Percentiles rank a stretch among this genome's conserved stretches.
Evolutionary conservation across 2,329 filamentous ascomycete species (phyloP).

Genomic region (Beauveria sp.): DNA sequence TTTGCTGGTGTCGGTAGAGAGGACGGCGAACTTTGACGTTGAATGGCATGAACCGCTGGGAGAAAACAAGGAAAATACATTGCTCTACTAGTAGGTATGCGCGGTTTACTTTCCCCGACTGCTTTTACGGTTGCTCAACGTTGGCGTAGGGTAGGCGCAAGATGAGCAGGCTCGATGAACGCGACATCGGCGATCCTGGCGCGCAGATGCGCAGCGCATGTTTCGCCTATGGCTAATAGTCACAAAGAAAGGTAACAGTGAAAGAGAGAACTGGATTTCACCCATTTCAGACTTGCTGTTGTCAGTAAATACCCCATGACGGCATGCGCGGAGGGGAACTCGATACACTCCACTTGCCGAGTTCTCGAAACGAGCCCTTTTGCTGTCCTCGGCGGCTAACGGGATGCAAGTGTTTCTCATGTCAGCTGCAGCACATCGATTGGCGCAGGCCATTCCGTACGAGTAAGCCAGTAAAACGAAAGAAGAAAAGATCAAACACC

Average conservation of each 20-base stretch:
- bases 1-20: neutral
- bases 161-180: neutral
- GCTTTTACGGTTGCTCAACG: neutral
- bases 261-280: neutral
- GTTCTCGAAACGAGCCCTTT: slow-evolving; percentile 2
- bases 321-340: neutral
- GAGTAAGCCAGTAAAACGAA: neutral
- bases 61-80: neutral
- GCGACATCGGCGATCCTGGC: neutral
- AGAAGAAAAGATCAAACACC: neutral
- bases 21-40: neutral
- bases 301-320: neutral
- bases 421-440: neutral
- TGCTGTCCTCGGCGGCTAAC: neutral
- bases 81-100: neutral
- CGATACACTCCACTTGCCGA: neutral
- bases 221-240: neutral
- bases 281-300: too few species aligned
- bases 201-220: neutral
- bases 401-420: neutral
- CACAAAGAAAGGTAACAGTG: neutral
- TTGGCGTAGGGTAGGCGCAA: neutral
- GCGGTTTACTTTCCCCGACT: neutral
- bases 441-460: neutral
- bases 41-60: neutral